Conservation (phyloP, 345 rosid genomes). For the Aquilaria malaccensis region DNA sequence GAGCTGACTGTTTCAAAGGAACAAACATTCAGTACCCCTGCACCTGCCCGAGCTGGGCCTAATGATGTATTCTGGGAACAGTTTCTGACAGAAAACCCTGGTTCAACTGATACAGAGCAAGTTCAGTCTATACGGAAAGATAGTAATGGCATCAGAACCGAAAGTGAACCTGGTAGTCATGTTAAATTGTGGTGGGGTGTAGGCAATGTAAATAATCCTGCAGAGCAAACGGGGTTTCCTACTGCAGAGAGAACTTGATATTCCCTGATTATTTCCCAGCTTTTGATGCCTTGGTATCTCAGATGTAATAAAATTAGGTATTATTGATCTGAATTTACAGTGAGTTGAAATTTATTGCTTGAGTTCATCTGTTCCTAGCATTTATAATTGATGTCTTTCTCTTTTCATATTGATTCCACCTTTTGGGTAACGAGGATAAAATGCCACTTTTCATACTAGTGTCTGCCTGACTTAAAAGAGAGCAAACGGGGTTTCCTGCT, state of each 20-base stretch:
- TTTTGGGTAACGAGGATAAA: no score
- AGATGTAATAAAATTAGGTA: constrained; percentile 18
- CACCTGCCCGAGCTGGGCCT: constrained; percentile 47
- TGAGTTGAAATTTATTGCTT: constrained; percentile 9
- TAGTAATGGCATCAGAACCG: constrained; percentile 27
- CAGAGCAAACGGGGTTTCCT: constrained; percentile 80
- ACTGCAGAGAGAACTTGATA: constrained; percentile 69
- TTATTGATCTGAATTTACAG: constrained; percentile 13
- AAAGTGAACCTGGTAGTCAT: constrained; percentile 40
- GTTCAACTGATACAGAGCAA: constrained; percentile 59
- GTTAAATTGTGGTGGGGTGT: constrained; percentile 64
- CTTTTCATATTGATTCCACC: background rate
- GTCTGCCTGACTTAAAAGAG: background rate
- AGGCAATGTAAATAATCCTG: constrained; percentile 58
- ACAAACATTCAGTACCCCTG: constrained; percentile 15
- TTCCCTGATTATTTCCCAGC: constrained; percentile 16
- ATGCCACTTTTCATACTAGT: no score
- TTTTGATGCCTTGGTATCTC: constrained; percentile 16
- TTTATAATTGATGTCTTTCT: background rate
- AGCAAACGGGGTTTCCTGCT: constrained; percentile 78
- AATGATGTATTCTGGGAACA: constrained; percentile 97
- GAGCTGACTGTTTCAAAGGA: constrained; percentile 34
- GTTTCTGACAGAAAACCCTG: constrained; percentile 95
- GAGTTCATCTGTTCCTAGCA: constrained; percentile 1
- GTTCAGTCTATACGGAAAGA: constrained; percentile 76